Base-by-base conservation (phyloP, 1,284 basidiomycete species). In the Ceraceosorus guamensis region DNA sequence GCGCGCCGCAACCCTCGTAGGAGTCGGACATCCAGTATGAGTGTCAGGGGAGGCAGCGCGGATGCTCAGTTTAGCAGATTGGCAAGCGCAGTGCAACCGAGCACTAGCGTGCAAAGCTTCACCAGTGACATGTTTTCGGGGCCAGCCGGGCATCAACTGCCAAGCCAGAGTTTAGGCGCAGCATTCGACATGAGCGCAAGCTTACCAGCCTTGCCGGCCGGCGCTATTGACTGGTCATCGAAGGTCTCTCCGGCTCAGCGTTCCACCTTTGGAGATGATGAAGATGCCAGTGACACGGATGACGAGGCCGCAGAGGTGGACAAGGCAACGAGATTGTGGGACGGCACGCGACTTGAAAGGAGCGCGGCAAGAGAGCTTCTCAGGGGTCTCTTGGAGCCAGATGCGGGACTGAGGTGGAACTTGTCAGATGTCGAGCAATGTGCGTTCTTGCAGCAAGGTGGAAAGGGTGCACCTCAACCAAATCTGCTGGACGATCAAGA, bases 351-450 rank as follows among this genome's bases (percentile, higher is more conserved):
- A 39, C 58, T 54, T 57, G 68, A 72, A 31, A 63, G 70, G n/a
- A 61, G 62, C 2, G 61, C 57, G 30, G 65, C 61, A n/a, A 45
- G 70, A 30, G 57, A 65, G 48, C 62, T 67, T 13, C 57, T 72
- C 6, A 57, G 60, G 14, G 67, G 66, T 5, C 50, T 72, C 13
- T 48, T 72, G 16, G 61, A 68, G 32, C 62, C 64, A 7, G 68
- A 72, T n/a, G 63, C 70, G 24, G 46, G 50, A n/a, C 52, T 57
- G 41, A 61, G 70, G n/a, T 72, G 70, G 70, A 70, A 65, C 6
- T 52, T 71, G 39, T 60, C 65, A 33, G 39, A 56, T n/a, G n/a
- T n/a, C n/a, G n/a, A n/a, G n/a, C n/a, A n/a, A n/a, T 46, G 52
- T 71, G 5, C 53, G 54, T 18, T 37, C 52, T 1, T 60, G n/a